Evolutionary conservation across 495 filamentous ascomycete species (phyloP).

Genomic region (Xylaria flabelliformis): DNA sequence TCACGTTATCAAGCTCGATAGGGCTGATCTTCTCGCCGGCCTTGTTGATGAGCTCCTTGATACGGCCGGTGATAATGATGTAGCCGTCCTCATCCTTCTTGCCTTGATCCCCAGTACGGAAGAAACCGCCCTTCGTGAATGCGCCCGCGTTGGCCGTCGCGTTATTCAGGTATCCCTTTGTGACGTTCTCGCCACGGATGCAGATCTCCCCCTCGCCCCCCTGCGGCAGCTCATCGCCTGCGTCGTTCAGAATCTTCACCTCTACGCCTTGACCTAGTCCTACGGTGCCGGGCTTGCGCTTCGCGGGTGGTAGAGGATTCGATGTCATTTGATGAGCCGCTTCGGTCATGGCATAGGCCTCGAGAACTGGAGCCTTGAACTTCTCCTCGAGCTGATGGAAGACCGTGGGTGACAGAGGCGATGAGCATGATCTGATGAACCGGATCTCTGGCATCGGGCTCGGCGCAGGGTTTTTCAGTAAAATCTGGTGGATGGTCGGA

Average conservation of each 20-base stretch:
- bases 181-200: constrained; percentile 80
- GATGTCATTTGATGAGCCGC: constrained; percentile 89
- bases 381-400: constrained; percentile 76
- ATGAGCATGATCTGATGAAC: constrained; percentile 88
- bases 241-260: constrained; percentile 72
- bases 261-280: constrained; percentile 83
- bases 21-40: constrained; percentile 85
- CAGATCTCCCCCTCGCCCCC: constrained; percentile 79
- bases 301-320: constrained; percentile 76
- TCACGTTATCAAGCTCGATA: constrained; percentile 81
- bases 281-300: constrained; percentile 78
- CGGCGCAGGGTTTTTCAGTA: constrained; percentile 72
- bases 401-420: constrained; percentile 75
- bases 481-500: constrained; percentile 87
- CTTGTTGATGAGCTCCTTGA: constrained; percentile 87
- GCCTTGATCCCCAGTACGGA: constrained; percentile 86
- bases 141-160: constrained; percentile 70
- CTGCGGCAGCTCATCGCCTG: constrained; percentile 65
- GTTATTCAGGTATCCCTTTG: constrained; percentile 83
- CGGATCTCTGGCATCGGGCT: constrained; percentile 71
- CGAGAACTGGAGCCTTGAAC: constrained; percentile 79
- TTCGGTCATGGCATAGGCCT: constrained; percentile 93
- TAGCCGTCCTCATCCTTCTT: constrained; percentile 76
- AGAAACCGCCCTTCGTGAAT: constrained; percentile 74
- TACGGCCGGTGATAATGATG: constrained; percentile 76